Conservation (phyloP, 108 stramenopile species). For the Pseudonitzschia pungens region DNA sequence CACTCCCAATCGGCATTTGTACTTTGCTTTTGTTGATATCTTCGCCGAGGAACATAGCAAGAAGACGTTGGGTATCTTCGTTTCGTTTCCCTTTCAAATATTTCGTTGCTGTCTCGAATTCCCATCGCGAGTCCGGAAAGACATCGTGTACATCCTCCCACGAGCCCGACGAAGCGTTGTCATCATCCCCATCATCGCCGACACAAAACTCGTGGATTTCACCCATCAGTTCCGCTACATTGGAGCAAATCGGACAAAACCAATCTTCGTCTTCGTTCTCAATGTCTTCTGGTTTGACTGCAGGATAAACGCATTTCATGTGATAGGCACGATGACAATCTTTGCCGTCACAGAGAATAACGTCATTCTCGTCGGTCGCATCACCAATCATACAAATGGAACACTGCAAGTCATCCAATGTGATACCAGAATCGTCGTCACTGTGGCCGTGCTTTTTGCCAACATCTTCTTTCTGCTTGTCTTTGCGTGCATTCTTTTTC, state of each 20-base stretch:
- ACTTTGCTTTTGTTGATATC: constrained; percentile 15
- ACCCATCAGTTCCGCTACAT: constrained; percentile 44
- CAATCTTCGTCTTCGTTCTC: constrained; percentile 69
- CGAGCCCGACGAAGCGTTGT: constrained; percentile 32
- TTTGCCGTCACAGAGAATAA: constrained; percentile 46
- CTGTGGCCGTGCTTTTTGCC: constrained; percentile 3
- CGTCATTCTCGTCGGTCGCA: constrained; percentile 51
- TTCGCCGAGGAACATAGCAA: constrained; percentile 49
- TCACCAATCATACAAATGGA: constrained; percentile 64
- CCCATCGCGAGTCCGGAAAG: constrained; percentile 71
- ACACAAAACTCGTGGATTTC: constrained; percentile 59
- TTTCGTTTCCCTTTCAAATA: constrained; percentile 52
- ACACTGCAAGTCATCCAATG: constrained; percentile 72
- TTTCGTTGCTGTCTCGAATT: constrained; percentile 51
- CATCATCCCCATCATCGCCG: constrained; percentile 47
- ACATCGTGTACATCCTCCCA: constrained; percentile 73
- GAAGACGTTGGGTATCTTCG: constrained; percentile 47
- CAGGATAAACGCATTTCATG: constrained; percentile 73
- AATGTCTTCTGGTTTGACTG: constrained; percentile 45
- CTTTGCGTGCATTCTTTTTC: constrained; percentile 6
- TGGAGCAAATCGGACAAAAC: constrained; percentile 79
- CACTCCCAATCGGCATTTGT: constrained; percentile 30
- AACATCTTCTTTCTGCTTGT: neutral
- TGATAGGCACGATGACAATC: constrained; percentile 83
- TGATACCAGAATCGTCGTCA: constrained; percentile 56